Conservation (phyloP, 2,329 filamentous ascomycete genomes). For the Cercospora citrullina region DNA sequence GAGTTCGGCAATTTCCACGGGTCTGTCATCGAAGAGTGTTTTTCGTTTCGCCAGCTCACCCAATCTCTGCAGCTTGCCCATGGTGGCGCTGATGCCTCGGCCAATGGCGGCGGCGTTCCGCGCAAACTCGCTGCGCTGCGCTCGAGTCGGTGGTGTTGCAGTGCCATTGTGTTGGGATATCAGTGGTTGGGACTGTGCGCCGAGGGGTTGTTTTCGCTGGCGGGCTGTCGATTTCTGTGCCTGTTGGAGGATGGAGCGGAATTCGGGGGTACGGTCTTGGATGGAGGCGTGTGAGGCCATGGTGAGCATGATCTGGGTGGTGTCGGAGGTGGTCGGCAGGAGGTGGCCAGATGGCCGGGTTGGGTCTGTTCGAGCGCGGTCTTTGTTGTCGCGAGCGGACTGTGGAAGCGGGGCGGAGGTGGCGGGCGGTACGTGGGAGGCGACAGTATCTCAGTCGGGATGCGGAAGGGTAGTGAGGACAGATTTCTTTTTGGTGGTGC, state of each 20-base stretch:
- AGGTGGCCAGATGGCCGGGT: slow-evolving; percentile 22
- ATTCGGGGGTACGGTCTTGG: slow-evolving; percentile 95
- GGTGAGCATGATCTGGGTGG: slow-evolving; percentile 30
- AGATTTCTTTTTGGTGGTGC: slow-evolving; percentile 3
- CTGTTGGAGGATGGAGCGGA: slow-evolving; percentile 84
- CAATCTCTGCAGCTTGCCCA: slow-evolving; percentile 91
- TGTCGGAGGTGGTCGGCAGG: slow-evolving; percentile 16
- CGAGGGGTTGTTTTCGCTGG: slow-evolving; percentile 68
- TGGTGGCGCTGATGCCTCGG: slow-evolving; percentile 84
- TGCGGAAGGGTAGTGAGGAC: background rate
- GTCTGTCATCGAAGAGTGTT: slow-evolving; percentile 94
- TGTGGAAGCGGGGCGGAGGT: background rate
- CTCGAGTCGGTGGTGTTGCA: slow-evolving; percentile 38
- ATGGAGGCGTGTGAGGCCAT: slow-evolving; percentile 66
- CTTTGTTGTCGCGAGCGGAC: background rate
- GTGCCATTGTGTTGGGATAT: slow-evolving; percentile 60
- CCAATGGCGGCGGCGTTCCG: slow-evolving; percentile 89
- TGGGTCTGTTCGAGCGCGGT: background rate
- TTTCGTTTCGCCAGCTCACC: slow-evolving; percentile 94
- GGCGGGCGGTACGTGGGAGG: background rate
- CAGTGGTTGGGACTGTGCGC: slow-evolving; percentile 73
- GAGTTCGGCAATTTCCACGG: slow-evolving; percentile 94
- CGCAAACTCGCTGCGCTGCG: slow-evolving; percentile 82
- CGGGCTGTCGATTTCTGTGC: slow-evolving; percentile 68
- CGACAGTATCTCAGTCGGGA: background rate